phyloP scores from a whole-genome alignment of 176 grass and related monocot genomes.

The Zoysia japonica region DNA sequence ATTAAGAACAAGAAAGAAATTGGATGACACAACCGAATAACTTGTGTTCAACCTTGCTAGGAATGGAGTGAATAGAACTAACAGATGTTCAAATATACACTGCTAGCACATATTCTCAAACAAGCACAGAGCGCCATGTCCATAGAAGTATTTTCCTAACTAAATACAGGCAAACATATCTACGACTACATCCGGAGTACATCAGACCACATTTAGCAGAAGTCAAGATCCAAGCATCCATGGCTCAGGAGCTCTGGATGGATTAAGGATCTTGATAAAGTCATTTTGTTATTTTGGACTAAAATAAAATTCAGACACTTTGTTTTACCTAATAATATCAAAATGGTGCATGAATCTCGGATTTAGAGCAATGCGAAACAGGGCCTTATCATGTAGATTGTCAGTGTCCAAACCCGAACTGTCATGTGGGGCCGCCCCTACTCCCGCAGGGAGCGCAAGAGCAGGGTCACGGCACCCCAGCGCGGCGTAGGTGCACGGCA shows the following conservation, averaged over 20 bases:
- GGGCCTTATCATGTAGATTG: neutral
- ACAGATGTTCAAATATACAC: conserved; percentile 20
- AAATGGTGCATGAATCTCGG: too few relatives aligned
- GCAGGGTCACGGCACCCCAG: too few relatives aligned
- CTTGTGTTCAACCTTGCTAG: conserved; percentile 3
- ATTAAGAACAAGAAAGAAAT: conserved; percentile 35
- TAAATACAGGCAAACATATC: neutral
- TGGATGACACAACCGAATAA: conserved; percentile 2
- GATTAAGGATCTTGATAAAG: neutral
- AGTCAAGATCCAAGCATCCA: neutral
- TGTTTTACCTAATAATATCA: too few relatives aligned
- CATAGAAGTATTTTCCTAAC: neutral
- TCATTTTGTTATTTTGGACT: neutral
- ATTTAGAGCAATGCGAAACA: too few relatives aligned
- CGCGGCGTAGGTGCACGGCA: too few relatives aligned
- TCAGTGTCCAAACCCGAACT: neutral
- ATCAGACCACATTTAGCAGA: neutral
- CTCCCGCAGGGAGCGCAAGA: too few relatives aligned
- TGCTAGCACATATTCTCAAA: conserved; percentile 4
- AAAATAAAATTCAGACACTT: neutral
- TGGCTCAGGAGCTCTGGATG: neutral
- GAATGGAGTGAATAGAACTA: conserved; percentile 26
- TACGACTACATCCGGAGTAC: neutral
- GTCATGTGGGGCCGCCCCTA: too few relatives aligned
- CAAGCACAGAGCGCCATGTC: neutral